Conservation (phyloP, 2,329 filamentous ascomycete genomes). For the Septoria linicola region DNA sequence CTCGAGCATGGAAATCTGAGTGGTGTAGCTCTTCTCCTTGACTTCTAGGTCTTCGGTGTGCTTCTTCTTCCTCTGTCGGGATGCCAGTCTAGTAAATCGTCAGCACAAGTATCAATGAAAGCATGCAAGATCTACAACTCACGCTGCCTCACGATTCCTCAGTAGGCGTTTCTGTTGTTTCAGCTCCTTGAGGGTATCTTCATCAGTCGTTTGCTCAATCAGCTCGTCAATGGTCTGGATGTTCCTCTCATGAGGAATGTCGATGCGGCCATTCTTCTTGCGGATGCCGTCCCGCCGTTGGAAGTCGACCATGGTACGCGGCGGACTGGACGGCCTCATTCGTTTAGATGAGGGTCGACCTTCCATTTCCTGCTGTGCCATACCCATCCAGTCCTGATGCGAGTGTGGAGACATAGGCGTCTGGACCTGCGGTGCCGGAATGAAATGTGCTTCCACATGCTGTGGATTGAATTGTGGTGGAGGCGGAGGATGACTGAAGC, state of each 20-base stretch:
- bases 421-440: slow-evolving; percentile 52
- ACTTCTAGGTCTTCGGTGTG: slow-evolving; percentile 95
- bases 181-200: slow-evolving; percentile 93
- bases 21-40: slow-evolving; percentile 89
- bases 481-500: slow-evolving; percentile 43
- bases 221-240: slow-evolving; percentile 92
- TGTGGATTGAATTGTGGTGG: slow-evolving; percentile 41
- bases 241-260: slow-evolving; percentile 91
- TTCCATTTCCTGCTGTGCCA: slow-evolving; percentile 53
- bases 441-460: slow-evolving; percentile 44
- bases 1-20: slow-evolving; percentile 73
- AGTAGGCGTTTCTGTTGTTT: slow-evolving; percentile 97
- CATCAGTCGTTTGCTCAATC: slow-evolving; percentile 82
- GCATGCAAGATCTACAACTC: slow-evolving; percentile 41
- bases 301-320: slow-evolving; percentile 33
- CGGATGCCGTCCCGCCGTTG: slow-evolving; percentile 81
- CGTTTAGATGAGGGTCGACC: slow-evolving; percentile 50
- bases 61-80: slow-evolving; percentile 94
- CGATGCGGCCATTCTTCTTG: slow-evolving; percentile 98
- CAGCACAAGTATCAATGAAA: slow-evolving; percentile 15
- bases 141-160: slow-evolving; percentile 95
- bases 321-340: slow-evolving; percentile 70
- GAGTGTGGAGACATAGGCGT: slow-evolving; percentile 62
- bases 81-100: slow-evolving; percentile 70
- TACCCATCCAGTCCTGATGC: slow-evolving; percentile 58